These are phyloP conservation scores for Lojkania enalia DNA, from an alignment of 2,329 filamentous ascomycete species.

Conservation along the genomic window DNA sequence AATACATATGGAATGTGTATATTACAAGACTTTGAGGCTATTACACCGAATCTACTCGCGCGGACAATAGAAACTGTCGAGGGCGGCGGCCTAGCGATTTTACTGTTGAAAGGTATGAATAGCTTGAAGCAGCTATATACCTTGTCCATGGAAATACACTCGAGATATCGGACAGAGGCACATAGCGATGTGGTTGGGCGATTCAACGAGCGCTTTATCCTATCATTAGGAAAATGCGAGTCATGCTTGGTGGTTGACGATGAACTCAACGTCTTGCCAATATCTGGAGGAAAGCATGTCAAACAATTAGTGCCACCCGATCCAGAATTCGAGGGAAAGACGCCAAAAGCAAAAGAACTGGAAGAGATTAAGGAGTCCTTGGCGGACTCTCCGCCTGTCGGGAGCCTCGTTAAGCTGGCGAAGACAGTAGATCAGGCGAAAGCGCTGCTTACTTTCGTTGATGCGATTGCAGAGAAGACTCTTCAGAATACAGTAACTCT, in stretches of 20 bases:
- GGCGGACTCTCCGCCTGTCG: conserved; percentile 82
- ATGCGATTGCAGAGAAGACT: conserved; percentile 95
- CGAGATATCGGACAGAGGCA: conserved; percentile 92
- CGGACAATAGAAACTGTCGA: conserved; percentile 97
- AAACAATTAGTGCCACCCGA: conserved; percentile 78
- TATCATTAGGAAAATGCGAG: conserved; percentile 93
- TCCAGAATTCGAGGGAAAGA: conserved; percentile 71
- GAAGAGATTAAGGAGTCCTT: conserved; percentile 85
- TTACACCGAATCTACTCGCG: conserved; percentile 95
- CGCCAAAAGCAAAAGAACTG: conserved; percentile 72
- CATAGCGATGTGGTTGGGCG: conserved; percentile 92
- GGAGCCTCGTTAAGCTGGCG: conserved; percentile 79
- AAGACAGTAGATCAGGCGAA: conserved; percentile 95
- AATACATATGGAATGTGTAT: conserved; percentile 99
- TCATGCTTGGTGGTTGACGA: conserved; percentile 96
- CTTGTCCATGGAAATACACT: conserved; percentile 96
- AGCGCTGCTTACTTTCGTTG: conserved; percentile 93
- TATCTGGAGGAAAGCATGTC: conserved; percentile 91
- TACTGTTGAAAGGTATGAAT: conserved; percentile 93
- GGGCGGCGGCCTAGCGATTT: conserved; percentile 86
- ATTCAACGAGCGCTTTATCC: conserved; percentile 96
- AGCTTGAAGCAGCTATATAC: conserved; percentile 97
- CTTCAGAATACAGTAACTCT: conserved; percentile 89
- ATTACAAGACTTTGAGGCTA: conserved; percentile 94
- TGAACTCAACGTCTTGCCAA: conserved; percentile 94